Evolutionary conservation across 2,329 filamentous ascomycete species (phyloP).

Genomic region (Didymosphaeria variabile): DNA sequence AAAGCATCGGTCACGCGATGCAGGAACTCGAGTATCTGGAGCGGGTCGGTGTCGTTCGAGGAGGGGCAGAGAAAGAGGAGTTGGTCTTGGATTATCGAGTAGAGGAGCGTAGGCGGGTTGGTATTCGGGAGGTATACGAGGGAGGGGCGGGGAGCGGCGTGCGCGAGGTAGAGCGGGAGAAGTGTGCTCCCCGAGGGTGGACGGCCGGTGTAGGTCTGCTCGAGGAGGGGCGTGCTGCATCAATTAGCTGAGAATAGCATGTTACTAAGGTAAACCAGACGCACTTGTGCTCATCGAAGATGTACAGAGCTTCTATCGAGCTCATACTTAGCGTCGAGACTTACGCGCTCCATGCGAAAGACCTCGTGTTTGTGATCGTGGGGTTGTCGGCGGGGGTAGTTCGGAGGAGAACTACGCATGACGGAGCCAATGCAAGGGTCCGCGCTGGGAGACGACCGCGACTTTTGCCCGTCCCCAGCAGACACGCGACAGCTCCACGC

Average conservation of each 20-base stretch:
- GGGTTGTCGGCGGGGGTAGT: slow-evolving; percentile 36
- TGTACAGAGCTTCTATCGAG: slow-evolving; percentile 93
- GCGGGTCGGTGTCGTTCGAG: slow-evolving; percentile 86
- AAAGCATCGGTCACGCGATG: slow-evolving; percentile 92
- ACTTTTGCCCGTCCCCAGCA: not conserved
- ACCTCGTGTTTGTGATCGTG: slow-evolving; percentile 11
- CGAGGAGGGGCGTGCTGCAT: slow-evolving; percentile 81
- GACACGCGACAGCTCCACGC: not conserved
- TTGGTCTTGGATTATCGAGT: slow-evolving; percentile 86
- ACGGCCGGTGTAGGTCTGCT: slow-evolving; percentile 86
- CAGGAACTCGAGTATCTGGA: slow-evolving; percentile 91
- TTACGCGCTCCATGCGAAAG: slow-evolving; percentile 28
- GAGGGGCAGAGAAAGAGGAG: slow-evolving; percentile 85
- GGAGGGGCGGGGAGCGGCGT: slow-evolving; percentile 82
- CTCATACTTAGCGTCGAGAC: slow-evolving; percentile 56
- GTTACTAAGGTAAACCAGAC: not conserved
- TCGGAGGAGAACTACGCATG: slow-evolving; percentile 22
- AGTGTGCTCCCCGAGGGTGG: slow-evolving; percentile 79
- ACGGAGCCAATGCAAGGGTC: slow-evolving; percentile 6
- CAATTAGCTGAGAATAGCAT: slow-evolving; percentile 22
- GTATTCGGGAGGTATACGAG: slow-evolving; percentile 85
- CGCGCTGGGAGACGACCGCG: slow-evolving; percentile 1
- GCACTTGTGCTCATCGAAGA: slow-evolving; percentile 95
- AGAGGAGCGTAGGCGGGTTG: slow-evolving; percentile 86
- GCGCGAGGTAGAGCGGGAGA: slow-evolving; percentile 85